Percentiles rank a stretch among this genome's conserved stretches.
These are phyloP conservation scores for Entomortierella beljakovae DNA, from an alignment of 192 early-diverging fungal genomes.

Conservation along the genomic window DNA sequence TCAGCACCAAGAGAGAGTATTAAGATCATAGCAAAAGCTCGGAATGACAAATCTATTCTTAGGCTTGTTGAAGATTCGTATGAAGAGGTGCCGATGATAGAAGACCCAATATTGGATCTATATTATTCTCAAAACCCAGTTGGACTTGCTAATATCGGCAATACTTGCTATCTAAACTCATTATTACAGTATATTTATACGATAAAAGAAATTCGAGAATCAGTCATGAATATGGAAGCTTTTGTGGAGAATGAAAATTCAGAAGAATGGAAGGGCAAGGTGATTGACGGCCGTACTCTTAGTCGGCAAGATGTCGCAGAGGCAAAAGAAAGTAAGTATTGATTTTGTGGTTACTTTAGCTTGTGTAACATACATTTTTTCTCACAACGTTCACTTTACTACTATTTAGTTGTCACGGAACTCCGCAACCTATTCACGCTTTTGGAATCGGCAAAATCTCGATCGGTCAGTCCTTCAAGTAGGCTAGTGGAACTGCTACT, in stretches of 20 bases:
- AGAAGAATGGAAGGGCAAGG: conserved; percentile 51
- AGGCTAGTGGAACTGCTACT: conserved; percentile 55
- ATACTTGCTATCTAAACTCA: conserved; percentile 92
- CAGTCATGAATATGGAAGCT: conserved; percentile 67
- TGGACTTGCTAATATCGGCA: conserved; percentile 85
- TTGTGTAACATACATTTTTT: too few species aligned
- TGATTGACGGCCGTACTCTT: conserved; percentile 61
- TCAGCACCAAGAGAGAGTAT: conserved; percentile 32
- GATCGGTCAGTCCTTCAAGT: conserved; percentile 18
- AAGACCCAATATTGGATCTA: conserved; percentile 30
- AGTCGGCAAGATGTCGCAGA: conserved; percentile 54
- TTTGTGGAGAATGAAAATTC: conserved; percentile 52
- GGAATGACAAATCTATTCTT: conserved; percentile 19
- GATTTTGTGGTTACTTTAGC: neutral
- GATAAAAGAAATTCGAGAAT: conserved; percentile 67
- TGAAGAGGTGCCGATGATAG: neutral
- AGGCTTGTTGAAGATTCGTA: neutral
- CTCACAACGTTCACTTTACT: too few species aligned
- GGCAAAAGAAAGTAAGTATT: conserved; percentile 63
- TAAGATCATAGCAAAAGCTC: conserved; percentile 44
- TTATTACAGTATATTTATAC: conserved; percentile 84
- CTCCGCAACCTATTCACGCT: conserved; percentile 26
- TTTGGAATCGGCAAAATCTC: conserved; percentile 22
- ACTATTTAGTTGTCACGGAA: conserved; percentile 21
- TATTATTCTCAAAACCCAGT: conserved; percentile 66